Evolutionary conservation across 495 filamentous ascomycete genomes (phyloP).

Genomic region (Barbatosphaeria neglecta): DNA sequence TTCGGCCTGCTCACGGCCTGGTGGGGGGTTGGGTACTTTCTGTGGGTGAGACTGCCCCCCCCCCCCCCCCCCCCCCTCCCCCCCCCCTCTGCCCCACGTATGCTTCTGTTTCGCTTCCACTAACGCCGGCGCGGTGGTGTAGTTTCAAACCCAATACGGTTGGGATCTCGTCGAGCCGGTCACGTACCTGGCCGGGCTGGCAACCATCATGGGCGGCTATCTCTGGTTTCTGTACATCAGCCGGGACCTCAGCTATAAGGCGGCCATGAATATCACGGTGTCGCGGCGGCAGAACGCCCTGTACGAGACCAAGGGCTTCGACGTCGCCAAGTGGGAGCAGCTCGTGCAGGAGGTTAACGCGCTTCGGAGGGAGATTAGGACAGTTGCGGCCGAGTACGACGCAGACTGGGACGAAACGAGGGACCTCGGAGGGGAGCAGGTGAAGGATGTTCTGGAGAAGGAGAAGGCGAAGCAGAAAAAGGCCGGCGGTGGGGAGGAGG

Average conservation of each 20-base stretch:
- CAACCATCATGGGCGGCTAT: conserved; percentile 78
- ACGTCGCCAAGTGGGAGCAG: conserved; percentile 62
- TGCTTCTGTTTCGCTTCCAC: conserved; percentile 16
- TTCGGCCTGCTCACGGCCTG: conserved; percentile 59
- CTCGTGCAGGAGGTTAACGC: conserved; percentile 74
- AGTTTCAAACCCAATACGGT: background rate
- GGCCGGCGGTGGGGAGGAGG: conserved; percentile 15
- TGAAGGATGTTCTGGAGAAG: conserved; percentile 58
- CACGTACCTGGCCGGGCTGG: conserved; percentile 74
- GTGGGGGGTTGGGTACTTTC: conserved; percentile 67
- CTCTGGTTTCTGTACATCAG: conserved; percentile 92
- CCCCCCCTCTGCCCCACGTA: conserved; percentile 35
- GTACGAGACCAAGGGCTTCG: conserved; percentile 64
- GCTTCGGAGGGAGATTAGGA: conserved; percentile 68
- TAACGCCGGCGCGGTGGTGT: too few species aligned
- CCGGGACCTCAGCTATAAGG: conserved; percentile 74
- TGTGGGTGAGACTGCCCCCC: conserved; percentile 21
- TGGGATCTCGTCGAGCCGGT: conserved; percentile 83
- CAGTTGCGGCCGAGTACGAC: conserved; percentile 77
- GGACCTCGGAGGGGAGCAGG: conserved; percentile 64
- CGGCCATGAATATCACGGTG: conserved; percentile 77
- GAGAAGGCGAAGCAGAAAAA: conserved; percentile 33
- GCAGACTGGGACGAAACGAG: conserved; percentile 83
- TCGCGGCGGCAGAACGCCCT: conserved; percentile 63
- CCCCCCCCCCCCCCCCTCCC: conserved; percentile 8